These are phyloP conservation scores for Suillus subaureus DNA, from an alignment of 768 basidiomycete genomes.

Conservation along the genomic window DNA sequence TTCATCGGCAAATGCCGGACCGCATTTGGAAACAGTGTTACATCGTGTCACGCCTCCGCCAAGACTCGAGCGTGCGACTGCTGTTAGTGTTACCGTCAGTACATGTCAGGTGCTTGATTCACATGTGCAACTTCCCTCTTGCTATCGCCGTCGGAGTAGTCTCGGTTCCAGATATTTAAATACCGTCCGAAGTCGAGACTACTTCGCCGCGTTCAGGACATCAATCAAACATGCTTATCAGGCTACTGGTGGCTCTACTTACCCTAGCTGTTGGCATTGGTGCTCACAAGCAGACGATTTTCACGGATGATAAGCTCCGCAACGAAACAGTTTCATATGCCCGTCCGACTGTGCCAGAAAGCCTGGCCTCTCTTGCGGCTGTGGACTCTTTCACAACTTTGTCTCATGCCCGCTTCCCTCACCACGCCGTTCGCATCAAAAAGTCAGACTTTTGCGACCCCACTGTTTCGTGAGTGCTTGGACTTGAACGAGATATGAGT, in stretches of 20 bases:
- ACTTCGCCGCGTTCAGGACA: background rate
- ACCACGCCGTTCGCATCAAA: constrained; percentile 59
- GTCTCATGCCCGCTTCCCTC: constrained; percentile 52
- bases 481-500: background rate
- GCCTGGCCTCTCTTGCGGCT: constrained; percentile 28
- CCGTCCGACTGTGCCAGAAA: background rate
- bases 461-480: constrained; percentile 43
- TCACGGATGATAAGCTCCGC: background rate
- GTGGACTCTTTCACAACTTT: constrained; percentile 39
- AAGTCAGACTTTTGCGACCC: constrained; percentile 64
- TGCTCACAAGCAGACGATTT: background rate
- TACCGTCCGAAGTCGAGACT: background rate
- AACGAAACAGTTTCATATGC: no score
- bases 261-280: background rate
- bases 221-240: background rate
- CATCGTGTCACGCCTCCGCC: background rate
- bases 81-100: background rate
- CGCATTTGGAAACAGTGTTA: background rate
- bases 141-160: background rate
- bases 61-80: background rate
- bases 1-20: background rate
- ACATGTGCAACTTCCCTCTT: background rate
- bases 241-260: background rate
- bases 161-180: constrained; percentile 3
- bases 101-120: background rate